Evolutionary conservation across 2,329 filamentous ascomycete species (phyloP), one percentile per base, ranked within the genome.

Genomic region (Talaromyces sp.): DNA sequence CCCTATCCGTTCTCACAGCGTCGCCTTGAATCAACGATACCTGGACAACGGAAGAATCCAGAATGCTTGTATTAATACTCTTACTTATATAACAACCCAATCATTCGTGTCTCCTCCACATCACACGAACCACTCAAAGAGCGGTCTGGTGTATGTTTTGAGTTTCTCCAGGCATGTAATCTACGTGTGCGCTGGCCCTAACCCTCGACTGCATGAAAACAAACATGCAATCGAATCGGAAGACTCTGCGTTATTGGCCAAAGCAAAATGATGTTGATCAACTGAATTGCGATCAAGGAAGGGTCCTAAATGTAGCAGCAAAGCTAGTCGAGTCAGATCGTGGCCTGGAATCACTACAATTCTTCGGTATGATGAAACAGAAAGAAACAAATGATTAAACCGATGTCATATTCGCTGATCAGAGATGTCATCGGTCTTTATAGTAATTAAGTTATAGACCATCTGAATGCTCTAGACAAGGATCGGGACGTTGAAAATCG

Each of bases 141-240:
- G 60, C 35, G 60, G 60, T 62, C 60, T 62, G 60, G 47, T 54
- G 60, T 62, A 43, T 62, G 60, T 43, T 61, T 52, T 52, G 47
- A 43, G 47, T 62, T 62, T 31, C 35, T 37, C 52, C 52, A n/a
- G 45, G 33, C 45, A 41, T 50, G 58, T 24, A 50, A 50, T 22
- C 45, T 50, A 50, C 47, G 47, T 39, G 14, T 16, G 33, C 10
- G 33, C 45, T 61, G 58, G 57, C 54, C 27, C 31, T 57, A 31
- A 8, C 16, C 57, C 57, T 50, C 22, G 43, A 43, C 33, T 48
- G 60, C 60, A 62, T 43, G 45, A 54, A 41, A 62, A 62, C 47
- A 62, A 61, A 62, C 45, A 56, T 56, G n/a, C 52, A 43, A 61
- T 19, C 45, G 45, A 48, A 60, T 22, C 24, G 10, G 14, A 27